These are phyloP conservation scores for Penicillium fuscoglaucum DNA, from an alignment of 2,329 filamentous ascomycete species.

Conservation along the genomic window DNA sequence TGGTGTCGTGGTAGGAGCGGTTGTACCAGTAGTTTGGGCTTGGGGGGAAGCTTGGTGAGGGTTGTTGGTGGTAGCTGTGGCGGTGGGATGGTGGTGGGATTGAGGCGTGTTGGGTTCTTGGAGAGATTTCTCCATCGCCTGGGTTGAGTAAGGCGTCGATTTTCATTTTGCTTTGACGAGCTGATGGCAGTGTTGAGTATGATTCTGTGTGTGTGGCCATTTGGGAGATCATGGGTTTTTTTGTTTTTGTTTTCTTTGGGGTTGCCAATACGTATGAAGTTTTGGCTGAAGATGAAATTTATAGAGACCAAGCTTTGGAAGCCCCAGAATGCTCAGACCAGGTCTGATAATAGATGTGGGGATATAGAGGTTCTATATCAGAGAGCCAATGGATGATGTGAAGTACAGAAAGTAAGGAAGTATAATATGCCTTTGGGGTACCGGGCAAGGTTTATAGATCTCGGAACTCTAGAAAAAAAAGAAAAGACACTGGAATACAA, in stretches of 20 bases:
- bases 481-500: constrained; percentile 23
- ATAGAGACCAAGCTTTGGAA: background rate
- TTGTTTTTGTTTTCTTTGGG: too few relatives aligned
- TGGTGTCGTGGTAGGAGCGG: constrained; percentile 25
- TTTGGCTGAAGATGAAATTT: background rate
- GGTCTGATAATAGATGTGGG: background rate
- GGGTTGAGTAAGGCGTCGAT: constrained; percentile 39
- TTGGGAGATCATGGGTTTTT: background rate
- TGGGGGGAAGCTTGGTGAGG: constrained; percentile 32
- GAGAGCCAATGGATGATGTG: constrained; percentile 3
- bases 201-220: constrained; percentile 23
- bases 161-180: constrained; percentile 36
- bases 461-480: constrained; percentile 6
- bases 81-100: constrained; percentile 15
- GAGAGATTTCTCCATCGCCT: constrained; percentile 23
- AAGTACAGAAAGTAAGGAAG: constrained; percentile 8
- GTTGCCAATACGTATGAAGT: background rate
- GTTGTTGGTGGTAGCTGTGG: constrained; percentile 23
- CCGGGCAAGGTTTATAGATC: constrained; percentile 25
- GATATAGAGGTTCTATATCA: constrained; percentile 5
- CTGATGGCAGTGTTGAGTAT: constrained; percentile 23
- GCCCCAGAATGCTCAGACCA: background rate
- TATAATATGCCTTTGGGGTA: background rate
- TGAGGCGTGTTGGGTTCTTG: constrained; percentile 20
- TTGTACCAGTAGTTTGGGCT: constrained; percentile 33